A percentile compares a stretch with the other conserved stretches of the same genome.
Conservation (phyloP, 2,329 filamentous ascomycete genomes). For the Aureobasidium subglaciale region DNA sequence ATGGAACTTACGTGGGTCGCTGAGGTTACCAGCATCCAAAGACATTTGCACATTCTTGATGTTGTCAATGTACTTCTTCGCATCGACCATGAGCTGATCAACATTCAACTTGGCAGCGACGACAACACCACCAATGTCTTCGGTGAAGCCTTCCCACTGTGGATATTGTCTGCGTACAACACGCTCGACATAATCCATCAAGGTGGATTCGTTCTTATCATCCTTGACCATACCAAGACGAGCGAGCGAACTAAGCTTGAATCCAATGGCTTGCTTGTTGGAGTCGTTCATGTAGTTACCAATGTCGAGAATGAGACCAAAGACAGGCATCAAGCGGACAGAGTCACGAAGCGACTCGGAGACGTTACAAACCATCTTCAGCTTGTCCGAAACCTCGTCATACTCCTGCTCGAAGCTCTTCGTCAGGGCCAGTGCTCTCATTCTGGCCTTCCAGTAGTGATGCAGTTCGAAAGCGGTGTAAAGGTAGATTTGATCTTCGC, state of each 20-base stretch:
- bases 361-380: slow-evolving; percentile 77
- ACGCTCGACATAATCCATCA: slow-evolving; percentile 91
- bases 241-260: slow-evolving; percentile 92
- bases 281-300: slow-evolving; percentile 99
- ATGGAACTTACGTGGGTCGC: slow-evolving; percentile 95
- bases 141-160: slow-evolving; percentile 83
- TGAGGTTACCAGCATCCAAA: slow-evolving; percentile 86
- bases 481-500: slow-evolving; percentile 92
- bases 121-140: slow-evolving; percentile 76
- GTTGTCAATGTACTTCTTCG: slow-evolving; percentile 88
- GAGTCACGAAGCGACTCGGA: slow-evolving; percentile 88
- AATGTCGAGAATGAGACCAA: slow-evolving; percentile 92
- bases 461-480: slow-evolving; percentile 90
- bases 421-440: slow-evolving; percentile 81
- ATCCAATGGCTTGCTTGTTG: slow-evolving; percentile 95
- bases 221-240: slow-evolving; percentile 97
- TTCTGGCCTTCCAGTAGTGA: slow-evolving; percentile 97
- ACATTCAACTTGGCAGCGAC: slow-evolving; percentile 85
- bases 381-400: slow-evolving; percentile 79
- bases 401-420: slow-evolving; percentile 82
- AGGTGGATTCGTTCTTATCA: slow-evolving; percentile 94
- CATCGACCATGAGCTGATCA: slow-evolving; percentile 80
- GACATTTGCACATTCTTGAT: slow-evolving; percentile 90
- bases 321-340: slow-evolving; percentile 88
- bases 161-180: slow-evolving; percentile 95